A percentile compares a stretch with the other conserved stretches of the same genome.
Evolutionary conservation across 257 asterid genomes (phyloP).

Genomic region (Nicotiana tabacum): DNA sequence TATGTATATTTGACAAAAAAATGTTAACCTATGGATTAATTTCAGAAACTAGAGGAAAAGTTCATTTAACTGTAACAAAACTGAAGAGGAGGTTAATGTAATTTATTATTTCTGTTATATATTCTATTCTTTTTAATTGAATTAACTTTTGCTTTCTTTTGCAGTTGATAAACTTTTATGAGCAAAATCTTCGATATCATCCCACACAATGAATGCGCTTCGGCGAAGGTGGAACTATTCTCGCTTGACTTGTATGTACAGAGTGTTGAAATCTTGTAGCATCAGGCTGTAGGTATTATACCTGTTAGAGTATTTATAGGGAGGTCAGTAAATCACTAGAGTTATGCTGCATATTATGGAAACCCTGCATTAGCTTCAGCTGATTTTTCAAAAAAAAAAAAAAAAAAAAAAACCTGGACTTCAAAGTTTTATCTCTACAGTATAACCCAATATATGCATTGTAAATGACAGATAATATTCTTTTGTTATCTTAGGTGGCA

Average conservation of each 20-base stretch:
- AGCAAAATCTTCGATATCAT: conserved; percentile 1
- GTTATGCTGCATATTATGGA: neutral
- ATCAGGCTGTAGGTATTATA: neutral
- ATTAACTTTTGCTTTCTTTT: neutral
- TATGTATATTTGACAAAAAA: neutral
- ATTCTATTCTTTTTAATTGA: neutral
- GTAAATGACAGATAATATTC: neutral
- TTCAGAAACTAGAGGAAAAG: neutral
- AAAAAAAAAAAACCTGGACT: neutral
- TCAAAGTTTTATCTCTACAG: neutral
- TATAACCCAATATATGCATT: neutral
- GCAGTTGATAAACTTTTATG: conserved; percentile 7
- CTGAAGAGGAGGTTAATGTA: neutral
- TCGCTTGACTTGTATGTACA: neutral
- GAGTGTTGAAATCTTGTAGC: neutral
- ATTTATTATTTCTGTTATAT: neutral
- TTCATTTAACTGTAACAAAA: neutral
- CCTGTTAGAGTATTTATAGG: neutral
- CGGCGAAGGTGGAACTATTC: neutral
- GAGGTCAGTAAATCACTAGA: neutral
- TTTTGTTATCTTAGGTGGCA: neutral
- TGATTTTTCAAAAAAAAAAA: neutral
- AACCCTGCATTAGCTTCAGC: neutral
- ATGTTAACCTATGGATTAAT: neutral
- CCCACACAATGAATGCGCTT: neutral